Percentiles rank a stretch among this genome's conserved stretches.
phyloP scores from a whole-genome alignment of 768 basidiomycete genomes.

The Boletus subcaerulescens region DNA sequence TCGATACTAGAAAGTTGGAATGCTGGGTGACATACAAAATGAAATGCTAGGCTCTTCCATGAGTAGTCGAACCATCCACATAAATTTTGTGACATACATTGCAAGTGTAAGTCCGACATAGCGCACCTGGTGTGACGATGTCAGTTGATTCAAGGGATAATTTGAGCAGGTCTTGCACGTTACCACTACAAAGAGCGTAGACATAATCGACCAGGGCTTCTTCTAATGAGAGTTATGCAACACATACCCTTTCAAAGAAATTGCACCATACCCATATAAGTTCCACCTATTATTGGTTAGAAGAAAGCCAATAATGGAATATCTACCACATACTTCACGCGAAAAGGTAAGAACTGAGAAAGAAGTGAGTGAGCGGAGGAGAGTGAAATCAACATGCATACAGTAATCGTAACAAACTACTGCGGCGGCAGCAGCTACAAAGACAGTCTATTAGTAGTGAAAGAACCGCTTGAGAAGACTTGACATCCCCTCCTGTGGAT shows the following conservation, averaged over 20 bases:
- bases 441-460: not conserved
- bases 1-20: not conserved
- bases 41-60: not conserved
- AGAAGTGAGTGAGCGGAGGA: not conserved
- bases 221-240: not conserved
- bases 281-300: not conserved
- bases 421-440: not conserved
- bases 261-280: constrained; percentile 11
- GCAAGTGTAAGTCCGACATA: constrained; percentile 7
- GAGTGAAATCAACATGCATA: not conserved
- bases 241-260: not conserved
- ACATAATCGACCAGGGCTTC: constrained; percentile 10
- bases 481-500: no score
- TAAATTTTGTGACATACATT: constrained; percentile 2
- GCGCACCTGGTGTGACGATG: not conserved
- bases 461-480: no score
- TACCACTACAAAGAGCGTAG: constrained; percentile 14
- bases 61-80: not conserved
- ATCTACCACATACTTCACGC: constrained; percentile 1
- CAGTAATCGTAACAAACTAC: constrained; percentile 12
- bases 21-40: not conserved
- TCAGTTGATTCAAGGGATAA: not conserved
- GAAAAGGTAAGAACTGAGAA: constrained; percentile 8
- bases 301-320: no score
- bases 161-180: not conserved